Base-by-base conservation (phyloP, 176 grass and related monocot species). In the Paspalum vaginatum region DNA sequence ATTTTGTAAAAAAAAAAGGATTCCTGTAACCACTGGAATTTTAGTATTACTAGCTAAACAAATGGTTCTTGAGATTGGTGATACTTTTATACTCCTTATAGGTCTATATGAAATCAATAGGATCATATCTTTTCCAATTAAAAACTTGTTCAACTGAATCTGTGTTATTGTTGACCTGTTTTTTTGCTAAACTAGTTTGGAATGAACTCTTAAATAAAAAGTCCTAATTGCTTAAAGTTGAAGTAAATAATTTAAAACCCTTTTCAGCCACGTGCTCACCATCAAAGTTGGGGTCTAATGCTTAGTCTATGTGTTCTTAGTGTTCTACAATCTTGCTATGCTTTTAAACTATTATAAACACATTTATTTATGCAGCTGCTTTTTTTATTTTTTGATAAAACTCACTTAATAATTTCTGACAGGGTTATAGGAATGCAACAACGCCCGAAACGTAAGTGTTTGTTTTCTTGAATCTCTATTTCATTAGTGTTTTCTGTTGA, bases 351-450 rank as follows among this genome's bases (percentile, higher is more conserved):
- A 64, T 6, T 64, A 32, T 63, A 10, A 39, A 63, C 26, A 64
- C 32, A 64, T 40, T 77, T 87, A 46, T 70, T 44, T 20, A 0
- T 47, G 66, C 20, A 65, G 0, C 25, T 61, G 32, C 32, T 32
- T 32, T 32, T 60, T 76, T 63, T 68, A n/a, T 16, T 45, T 76
- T 74, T 16, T 52, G 44, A 7, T 21, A 81, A 71, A 65, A 81
- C 83, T 89, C 38, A 89, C 73, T 42, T 85, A 52, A 5, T 50
- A 73, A 55, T 86, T 41, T 79, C 21, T 89, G 18, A 58, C 90
- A 99, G 96, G 96, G 96, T 86, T 99, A 99, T 70, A 91, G 96
- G 78, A 99, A 63, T 61, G 86, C 84, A 79, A 86, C 96, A 85
- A 90, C 96, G 7, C 89, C 96, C 54, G 90, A 99, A 74, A 86